Conservation (phyloP, 305 asterid genomes). For the Fraxinus angustifolia region DNA sequence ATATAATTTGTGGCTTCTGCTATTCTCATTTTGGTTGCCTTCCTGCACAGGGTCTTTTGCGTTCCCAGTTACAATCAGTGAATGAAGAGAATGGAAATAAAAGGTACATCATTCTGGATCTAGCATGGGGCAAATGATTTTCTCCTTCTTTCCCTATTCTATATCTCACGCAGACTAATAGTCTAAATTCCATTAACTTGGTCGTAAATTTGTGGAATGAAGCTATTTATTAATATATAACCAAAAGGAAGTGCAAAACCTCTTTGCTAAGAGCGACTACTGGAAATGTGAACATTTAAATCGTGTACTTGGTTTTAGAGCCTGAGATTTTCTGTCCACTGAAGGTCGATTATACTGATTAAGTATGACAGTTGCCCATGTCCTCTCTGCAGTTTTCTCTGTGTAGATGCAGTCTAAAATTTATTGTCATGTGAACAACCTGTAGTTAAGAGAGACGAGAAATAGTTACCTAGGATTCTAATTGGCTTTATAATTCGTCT, state of each 20-base stretch:
- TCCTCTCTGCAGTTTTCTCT: not conserved
- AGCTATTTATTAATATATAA: not conserved
- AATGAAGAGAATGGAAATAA: constrained; percentile 81
- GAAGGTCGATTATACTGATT: not conserved
- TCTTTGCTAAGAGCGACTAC: constrained; percentile 6
- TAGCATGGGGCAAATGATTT: constrained; percentile 2
- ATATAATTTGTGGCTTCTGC: constrained; percentile 4
- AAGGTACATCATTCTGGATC: constrained; percentile 44
- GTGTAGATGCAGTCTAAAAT: not conserved
- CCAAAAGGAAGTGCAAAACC: not conserved
- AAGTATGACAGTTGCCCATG: not conserved
- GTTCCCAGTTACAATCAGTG: constrained; percentile 75
- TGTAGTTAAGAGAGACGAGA: not conserved
- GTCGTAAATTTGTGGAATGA: constrained; percentile 2
- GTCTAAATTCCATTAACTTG: constrained; percentile 13
- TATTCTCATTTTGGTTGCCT: constrained; percentile 17
- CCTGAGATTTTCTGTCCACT: not conserved
- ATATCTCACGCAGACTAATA: not conserved
- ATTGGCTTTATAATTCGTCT: not conserved
- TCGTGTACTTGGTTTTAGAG: constrained; percentile 2
- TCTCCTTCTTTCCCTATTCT: constrained; percentile 2
- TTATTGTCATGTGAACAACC: not conserved
- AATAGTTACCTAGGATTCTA: not conserved
- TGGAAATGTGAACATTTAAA: not conserved
- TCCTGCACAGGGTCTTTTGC: constrained; percentile 70